Conservation (phyloP, 169 alveolate species). For the Cryptosporidium meleagridis region DNA sequence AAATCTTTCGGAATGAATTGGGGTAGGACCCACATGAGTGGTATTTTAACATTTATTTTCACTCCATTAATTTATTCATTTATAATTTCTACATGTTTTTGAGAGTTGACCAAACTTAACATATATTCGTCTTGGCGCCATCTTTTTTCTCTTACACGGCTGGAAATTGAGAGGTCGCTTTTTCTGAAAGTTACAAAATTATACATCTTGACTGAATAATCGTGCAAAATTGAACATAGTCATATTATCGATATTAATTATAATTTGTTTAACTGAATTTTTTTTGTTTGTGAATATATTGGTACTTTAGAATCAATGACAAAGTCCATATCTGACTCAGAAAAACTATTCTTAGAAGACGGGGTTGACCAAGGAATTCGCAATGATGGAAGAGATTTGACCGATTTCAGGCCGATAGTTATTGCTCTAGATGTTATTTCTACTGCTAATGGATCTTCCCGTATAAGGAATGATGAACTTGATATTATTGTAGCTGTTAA, state of each 20-base stretch:
- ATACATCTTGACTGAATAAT: background rate
- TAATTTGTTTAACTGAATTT: background rate
- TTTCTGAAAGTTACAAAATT: background rate
- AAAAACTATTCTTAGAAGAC: constrained; percentile 40
- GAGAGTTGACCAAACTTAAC: background rate
- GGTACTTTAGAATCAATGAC: constrained; percentile 10
- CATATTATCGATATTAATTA: too few species aligned
- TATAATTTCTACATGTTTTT: background rate
- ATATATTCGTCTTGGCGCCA: background rate
- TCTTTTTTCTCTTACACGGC: background rate
- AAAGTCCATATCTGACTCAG: constrained; percentile 53
- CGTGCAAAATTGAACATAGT: too few species aligned
- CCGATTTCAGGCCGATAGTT: constrained; percentile 34
- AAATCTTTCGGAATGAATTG: background rate
- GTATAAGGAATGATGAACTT: constrained; percentile 55
- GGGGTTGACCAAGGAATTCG: constrained; percentile 74
- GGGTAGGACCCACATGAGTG: background rate
- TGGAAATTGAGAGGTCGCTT: background rate
- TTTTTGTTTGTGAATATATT: background rate
- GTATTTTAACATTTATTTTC: background rate
- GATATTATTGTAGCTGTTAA: constrained; percentile 47
- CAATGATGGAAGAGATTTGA: constrained; percentile 60
- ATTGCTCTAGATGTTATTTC: constrained; percentile 61
- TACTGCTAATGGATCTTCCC: constrained; percentile 60
- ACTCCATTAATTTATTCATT: background rate